Percentiles rank a stretch among this genome's conserved stretches.
Conservation (phyloP, 139 green algal genomes). For the Parachlorella kessleri region DNA sequence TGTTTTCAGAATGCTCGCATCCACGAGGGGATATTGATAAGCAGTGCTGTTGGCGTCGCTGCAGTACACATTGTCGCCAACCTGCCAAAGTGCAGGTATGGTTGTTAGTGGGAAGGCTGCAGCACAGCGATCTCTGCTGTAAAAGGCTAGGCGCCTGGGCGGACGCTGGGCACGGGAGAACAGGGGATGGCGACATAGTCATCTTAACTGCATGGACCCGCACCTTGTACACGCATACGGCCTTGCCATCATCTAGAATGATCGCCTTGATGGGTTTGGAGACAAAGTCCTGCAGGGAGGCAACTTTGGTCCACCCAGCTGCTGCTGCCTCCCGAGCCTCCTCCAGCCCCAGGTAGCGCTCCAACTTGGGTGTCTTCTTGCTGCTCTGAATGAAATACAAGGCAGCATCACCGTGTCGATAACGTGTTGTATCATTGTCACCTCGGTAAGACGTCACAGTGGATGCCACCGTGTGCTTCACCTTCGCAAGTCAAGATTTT, state of each 20-base stretch:
- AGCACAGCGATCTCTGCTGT: background rate
- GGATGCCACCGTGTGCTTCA: no score
- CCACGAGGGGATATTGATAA: constrained; percentile 61
- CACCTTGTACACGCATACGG: constrained; percentile 48
- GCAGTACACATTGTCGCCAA: constrained; percentile 48
- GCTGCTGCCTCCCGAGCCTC: background rate
- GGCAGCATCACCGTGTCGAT: no score
- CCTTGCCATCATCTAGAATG: constrained; percentile 49
- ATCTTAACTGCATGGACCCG: no score
- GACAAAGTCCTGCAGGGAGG: constrained; percentile 3
- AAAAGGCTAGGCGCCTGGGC: no score
- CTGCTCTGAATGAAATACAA: background rate
- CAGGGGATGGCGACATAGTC: no score
- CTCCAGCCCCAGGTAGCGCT: constrained; percentile 5
- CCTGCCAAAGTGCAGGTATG: background rate
- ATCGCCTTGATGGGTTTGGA: constrained; percentile 51
- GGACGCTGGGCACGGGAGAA: no score
- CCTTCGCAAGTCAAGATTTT: no score
- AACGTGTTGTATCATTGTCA: no score
- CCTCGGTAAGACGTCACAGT: no score
- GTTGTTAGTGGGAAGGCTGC: background rate
- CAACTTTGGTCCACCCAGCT: background rate
- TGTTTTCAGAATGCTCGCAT: constrained; percentile 47
- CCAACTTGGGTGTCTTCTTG: constrained; percentile 18
- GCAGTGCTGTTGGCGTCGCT: constrained; percentile 69